phyloP scores from a whole-genome alignment of 2,329 filamentous ascomycete genomes.

The Microcera coccophila region DNA sequence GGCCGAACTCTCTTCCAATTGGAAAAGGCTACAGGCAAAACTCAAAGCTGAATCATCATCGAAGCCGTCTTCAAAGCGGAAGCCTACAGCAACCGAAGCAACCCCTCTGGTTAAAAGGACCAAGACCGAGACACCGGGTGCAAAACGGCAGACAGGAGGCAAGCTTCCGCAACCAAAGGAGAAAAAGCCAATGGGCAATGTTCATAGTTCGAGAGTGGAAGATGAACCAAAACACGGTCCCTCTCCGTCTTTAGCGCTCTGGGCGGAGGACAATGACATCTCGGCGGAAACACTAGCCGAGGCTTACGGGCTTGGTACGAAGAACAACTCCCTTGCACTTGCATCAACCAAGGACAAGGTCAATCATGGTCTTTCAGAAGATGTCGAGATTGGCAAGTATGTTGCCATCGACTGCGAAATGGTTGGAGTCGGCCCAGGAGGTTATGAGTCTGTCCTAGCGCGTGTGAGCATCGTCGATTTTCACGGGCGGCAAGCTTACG shows the following conservation, averaged over 20 bases:
- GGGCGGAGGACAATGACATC: slow-evolving; percentile 59
- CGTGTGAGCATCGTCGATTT: slow-evolving; percentile 91
- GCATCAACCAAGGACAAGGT: slow-evolving; percentile 47
- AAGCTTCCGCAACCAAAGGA: slow-evolving; percentile 9
- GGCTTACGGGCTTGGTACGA: slow-evolving; percentile 55
- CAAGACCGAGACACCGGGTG: slow-evolving; percentile 19
- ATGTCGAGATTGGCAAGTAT: slow-evolving; percentile 78
- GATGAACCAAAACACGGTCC: slow-evolving; percentile 37
- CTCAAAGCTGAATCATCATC: slow-evolving; percentile 46
- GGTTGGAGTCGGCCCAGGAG: slow-evolving; percentile 78
- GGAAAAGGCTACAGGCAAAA: slow-evolving; percentile 71
- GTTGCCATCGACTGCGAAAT: slow-evolving; percentile 96
- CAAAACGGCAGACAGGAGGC: slow-evolving; percentile 4
- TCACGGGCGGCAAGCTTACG: slow-evolving; percentile 87
- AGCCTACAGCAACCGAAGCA: slow-evolving; percentile 31
- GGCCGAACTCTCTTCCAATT: slow-evolving; percentile 62
- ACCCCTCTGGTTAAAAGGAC: slow-evolving; percentile 28
- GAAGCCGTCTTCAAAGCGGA: slow-evolving; percentile 40
- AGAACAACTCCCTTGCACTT: slow-evolving; percentile 46
- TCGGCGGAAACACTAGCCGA: slow-evolving; percentile 57
- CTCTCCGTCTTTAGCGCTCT: slow-evolving; percentile 55
- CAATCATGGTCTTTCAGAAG: slow-evolving; percentile 60
- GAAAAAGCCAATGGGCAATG: slow-evolving; percentile 50
- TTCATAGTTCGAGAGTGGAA: slow-evolving; percentile 47
- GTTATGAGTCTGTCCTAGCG: slow-evolving; percentile 71